Evolutionary conservation across 768 basidiomycete species (phyloP).

Genomic region (Hygrocybe punicea): DNA sequence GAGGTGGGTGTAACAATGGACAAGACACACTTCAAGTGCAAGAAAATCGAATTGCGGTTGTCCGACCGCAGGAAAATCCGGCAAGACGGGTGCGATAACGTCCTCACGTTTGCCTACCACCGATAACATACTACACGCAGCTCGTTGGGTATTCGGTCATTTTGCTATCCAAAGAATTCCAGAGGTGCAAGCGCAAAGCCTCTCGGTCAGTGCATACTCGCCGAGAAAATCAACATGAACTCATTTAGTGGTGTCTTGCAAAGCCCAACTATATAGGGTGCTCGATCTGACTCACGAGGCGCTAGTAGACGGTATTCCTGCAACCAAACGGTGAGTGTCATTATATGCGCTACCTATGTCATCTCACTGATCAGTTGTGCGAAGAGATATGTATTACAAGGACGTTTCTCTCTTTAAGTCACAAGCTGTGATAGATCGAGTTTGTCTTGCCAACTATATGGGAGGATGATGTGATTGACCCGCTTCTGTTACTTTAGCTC

Average conservation of each 20-base stretch:
- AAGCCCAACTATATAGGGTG: constrained; percentile 69
- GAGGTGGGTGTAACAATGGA: neutral
- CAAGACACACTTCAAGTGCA: constrained; percentile 2
- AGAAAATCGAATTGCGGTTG: constrained; percentile 11
- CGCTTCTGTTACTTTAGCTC: constrained; percentile 57
- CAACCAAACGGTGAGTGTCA: constrained; percentile 58
- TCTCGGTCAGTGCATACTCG: constrained; percentile 33
- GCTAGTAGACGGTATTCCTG: constrained; percentile 47
- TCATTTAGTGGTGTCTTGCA: neutral
- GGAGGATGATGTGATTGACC: neutral
- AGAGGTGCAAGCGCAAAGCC: constrained; percentile 37
- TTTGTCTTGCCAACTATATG: constrained; percentile 27
- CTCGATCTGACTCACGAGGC: constrained; percentile 71
- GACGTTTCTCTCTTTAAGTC: constrained; percentile 75
- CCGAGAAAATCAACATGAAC: neutral
- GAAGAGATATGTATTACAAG: constrained; percentile 84
- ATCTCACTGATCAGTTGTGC: neutral
- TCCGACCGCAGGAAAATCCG: constrained; percentile 10
- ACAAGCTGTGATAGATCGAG: constrained; percentile 77
- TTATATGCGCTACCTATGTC: neutral
- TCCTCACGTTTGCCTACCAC: neutral
- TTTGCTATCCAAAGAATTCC: constrained; percentile 23
- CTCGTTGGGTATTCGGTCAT: constrained; percentile 5
- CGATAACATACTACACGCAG: neutral
- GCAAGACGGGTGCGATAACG: constrained; percentile 7